Evolutionary conservation across 2,329 filamentous ascomycete species (phyloP), one percentile per base, ranked within the genome.

Genomic region (Fusarium oligoseptatum): DNA sequence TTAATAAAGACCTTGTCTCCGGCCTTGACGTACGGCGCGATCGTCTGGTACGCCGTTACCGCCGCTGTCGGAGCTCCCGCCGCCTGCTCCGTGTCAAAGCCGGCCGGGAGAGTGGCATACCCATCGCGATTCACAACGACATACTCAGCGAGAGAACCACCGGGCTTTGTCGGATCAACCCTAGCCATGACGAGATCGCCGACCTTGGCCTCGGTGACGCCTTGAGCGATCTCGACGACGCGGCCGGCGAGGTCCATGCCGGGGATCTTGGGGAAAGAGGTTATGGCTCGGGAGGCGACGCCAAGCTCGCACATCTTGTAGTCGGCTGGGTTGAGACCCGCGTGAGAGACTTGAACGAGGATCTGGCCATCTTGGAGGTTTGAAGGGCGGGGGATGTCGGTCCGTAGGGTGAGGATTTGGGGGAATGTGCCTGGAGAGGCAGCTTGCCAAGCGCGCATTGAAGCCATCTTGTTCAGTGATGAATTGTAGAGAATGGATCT

Each of bases 1-100:
- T 93, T 93, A 78, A 93, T 88, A 68, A 93, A 90, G 14, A 93
- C 84, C 75, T 85, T 88, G 62, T 88, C 85, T n/a, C 89, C 89
- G 5, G 80, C 70, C 60, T 85, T 84, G 66, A 88, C 85, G 66
- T 86, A 81, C 3, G 84, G 84, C 48, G 88, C 80, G 34, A 89
- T 83, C 50, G 80, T 81, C 78, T 88, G 86, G 68, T 87, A 87
- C 7, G 87, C 87, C 4, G 87, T 88, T 71, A 88, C 75, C 0
- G 80, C 87, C 0, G 86, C 86, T 3, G 87, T 85, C 2, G 83
- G 83, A 1, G 85, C 74, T 9, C 83, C 83, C 7, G 86, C 85
- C 0, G 85, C 87, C 41, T 86, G 77, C 41, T 85, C 84, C 0
- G 81, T 61, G 11, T 83, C 79, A 2, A 88, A 76, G 0, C 82